Base-by-base conservation (phyloP, 768 basidiomycete genomes). In the Termitomyces sp. region DNA sequence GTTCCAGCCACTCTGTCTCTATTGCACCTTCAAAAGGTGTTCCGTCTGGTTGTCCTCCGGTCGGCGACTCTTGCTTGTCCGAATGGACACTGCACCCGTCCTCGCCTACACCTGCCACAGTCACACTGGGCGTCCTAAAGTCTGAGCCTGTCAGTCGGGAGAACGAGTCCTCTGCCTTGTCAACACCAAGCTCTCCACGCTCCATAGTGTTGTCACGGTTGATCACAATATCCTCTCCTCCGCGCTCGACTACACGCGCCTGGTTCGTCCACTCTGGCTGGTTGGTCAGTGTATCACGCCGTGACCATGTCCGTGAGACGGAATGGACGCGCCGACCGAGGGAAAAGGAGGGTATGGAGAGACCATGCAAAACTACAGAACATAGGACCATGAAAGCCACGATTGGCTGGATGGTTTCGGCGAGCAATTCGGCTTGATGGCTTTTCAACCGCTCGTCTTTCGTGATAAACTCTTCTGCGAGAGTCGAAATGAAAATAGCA, bases 291-390 rank as follows among this genome's bases (percentile, higher is more conserved):
- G 76, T 70, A 31, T 85, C 81, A 62, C 89, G 83, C 51, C 94
- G 78, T 9, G 93, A 95, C 87, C 90, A 93, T 8, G 96, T 98
- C 62, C 93, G 82, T 14, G 91, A 89, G 53, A 92, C 87, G 17
- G 75, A 87, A 68, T 95, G 94, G n/a, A 98, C 94, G 26, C 94
- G 84, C 31, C 91, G 79, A 17, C 94, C 88, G 30, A 98, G 83
- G 21, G 94, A 94, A 77, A 98, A 97, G 67, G 88, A 89, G 0
- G 96, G 94, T 61, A 99, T 97, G 11, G 93, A 95, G 8, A 97
- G 77, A 2, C 94, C 95, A 65, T 93, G 91, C 17, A 90, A 83
- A 17, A 88, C 78, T 59, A 98, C 91, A 0, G 93, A 96, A 63
- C 85, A 86, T 8, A 99, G 79, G 3, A 99, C 97, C 84, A 98